Percentiles rank a stretch among this genome's conserved stretches.
Evolutionary conservation across 1,284 basidiomycete species (phyloP).

Genomic region (Leccinum subatratum): DNA sequence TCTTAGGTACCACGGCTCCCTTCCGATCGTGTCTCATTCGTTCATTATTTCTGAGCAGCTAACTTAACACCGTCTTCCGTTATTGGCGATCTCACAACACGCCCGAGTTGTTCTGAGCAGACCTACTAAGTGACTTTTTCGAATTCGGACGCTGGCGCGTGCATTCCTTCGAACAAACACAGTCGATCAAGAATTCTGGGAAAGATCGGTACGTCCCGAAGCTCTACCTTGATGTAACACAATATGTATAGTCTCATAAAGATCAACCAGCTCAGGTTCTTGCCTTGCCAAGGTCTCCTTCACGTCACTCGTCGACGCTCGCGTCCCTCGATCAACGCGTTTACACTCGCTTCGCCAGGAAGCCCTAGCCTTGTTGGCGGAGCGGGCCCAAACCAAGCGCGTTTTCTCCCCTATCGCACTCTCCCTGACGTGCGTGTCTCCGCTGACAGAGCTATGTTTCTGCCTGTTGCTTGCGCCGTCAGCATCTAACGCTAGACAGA

Average conservation of each 20-base stretch:
- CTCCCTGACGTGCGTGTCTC: conserved; percentile 36
- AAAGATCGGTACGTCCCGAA: conserved; percentile 33
- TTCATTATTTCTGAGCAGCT: conserved; percentile 19
- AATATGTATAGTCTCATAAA: conserved; percentile 35
- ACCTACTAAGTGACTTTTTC: conserved; percentile 13
- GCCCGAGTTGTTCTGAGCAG: conserved; percentile 28
- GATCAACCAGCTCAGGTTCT: conserved; percentile 56
- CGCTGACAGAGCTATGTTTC: conserved; percentile 48
- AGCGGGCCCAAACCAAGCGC: conserved; percentile 4
- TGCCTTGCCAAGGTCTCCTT: conserved; percentile 47
- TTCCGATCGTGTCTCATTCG: not conserved
- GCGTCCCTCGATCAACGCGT: not conserved
- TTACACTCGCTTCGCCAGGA: conserved; percentile 20
- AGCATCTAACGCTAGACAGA: conserved; percentile 10
- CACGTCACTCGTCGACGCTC: not conserved
- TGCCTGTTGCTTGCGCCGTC: conserved; percentile 43
- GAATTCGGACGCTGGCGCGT: conserved; percentile 14
- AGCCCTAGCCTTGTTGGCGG: conserved; percentile 11
- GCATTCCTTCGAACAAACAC: conserved; percentile 29
- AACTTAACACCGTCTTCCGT: conserved; percentile 27
- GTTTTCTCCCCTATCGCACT: conserved; percentile 33
- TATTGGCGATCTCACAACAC: conserved; percentile 32
- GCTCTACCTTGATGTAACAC: conserved; percentile 29
- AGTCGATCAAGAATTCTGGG: conserved; percentile 31
- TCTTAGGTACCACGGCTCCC: conserved; percentile 24